Evolutionary conservation across 139 green algal species (phyloP).

Genomic region (Closterium sp.): DNA sequence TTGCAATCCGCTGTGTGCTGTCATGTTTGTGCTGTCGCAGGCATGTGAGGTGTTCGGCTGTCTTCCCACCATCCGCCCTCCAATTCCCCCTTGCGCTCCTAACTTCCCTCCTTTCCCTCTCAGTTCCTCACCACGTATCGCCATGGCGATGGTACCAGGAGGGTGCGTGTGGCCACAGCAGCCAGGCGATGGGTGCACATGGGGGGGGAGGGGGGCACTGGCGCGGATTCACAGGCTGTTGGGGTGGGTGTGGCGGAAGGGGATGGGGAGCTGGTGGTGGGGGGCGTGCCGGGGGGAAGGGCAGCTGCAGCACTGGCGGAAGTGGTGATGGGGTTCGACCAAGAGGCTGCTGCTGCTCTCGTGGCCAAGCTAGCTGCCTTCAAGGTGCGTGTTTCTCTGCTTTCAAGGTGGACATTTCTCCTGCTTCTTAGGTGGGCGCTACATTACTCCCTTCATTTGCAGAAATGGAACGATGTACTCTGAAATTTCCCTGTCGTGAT

Average conservation of each 20-base stretch:
- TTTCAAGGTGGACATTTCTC: no score
- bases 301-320: not conserved
- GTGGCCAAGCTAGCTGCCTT: slow-evolving; percentile 53
- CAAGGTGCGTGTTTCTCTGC: slow-evolving; percentile 9
- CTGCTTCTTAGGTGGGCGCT: no score
- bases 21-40: no score
- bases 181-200: slow-evolving; percentile 55
- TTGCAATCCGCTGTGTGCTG: no score
- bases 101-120: no score
- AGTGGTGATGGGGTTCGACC: slow-evolving; percentile 55
- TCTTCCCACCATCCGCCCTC: no score
- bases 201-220: not conserved
- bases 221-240: not conserved
- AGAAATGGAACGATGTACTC: no score
- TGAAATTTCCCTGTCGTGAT: no score
- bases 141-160: slow-evolving; percentile 40
- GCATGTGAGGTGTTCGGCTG: no score
- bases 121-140: not conserved
- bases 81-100: no score
- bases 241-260: not conserved
- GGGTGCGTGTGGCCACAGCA: slow-evolving; percentile 59
- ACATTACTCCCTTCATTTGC: no score
- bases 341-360: slow-evolving; percentile 56
- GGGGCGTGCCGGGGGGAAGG: not conserved
- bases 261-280: slow-evolving; percentile 3